Evolutionary conservation across 2,329 filamentous ascomycete species (phyloP).

Genomic region (Bipolaris sorokiniana): DNA sequence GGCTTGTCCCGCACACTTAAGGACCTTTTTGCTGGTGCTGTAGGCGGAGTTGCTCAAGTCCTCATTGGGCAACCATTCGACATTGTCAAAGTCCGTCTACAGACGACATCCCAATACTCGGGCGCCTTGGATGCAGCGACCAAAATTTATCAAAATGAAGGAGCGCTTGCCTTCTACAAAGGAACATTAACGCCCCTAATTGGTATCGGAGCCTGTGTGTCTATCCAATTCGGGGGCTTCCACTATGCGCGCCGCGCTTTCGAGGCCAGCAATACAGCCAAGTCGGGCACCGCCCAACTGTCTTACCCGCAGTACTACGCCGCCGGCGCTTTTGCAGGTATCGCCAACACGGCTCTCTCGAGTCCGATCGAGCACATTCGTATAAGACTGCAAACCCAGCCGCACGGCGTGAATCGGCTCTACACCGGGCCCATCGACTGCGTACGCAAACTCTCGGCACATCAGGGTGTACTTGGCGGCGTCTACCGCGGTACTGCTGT

Average conservation of each 20-base stretch:
- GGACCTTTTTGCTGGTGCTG: constrained; percentile 89
- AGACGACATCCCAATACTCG: constrained; percentile 83
- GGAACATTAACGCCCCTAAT: constrained; percentile 93
- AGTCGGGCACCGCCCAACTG: constrained; percentile 59
- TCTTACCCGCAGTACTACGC: constrained; percentile 87
- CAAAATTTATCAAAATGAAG: constrained; percentile 87
- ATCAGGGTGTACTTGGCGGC: constrained; percentile 71
- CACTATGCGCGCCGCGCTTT: constrained; percentile 87
- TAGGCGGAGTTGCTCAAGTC: constrained; percentile 91
- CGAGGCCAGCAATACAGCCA: constrained; percentile 70
- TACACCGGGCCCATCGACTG: constrained; percentile 90
- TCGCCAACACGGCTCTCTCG: constrained; percentile 87
- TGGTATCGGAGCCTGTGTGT: constrained; percentile 92
- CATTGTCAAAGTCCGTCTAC: constrained; percentile 88
- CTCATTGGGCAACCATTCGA: constrained; percentile 78
- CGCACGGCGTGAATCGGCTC: constrained; percentile 78
- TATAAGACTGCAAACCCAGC: constrained; percentile 94
- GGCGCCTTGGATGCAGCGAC: constrained; percentile 80
- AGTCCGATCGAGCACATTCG: constrained; percentile 95
- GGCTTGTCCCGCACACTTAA: constrained; percentile 65
- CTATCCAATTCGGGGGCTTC: constrained; percentile 98
- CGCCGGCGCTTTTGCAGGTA: constrained; percentile 87
- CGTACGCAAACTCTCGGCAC: constrained; percentile 77
- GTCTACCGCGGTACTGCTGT: constrained; percentile 88
- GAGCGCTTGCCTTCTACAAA: constrained; percentile 94